Evolutionary conservation across 495 filamentous ascomycete genomes (phyloP).

Genomic region (Aspergillus olivimuriae): DNA sequence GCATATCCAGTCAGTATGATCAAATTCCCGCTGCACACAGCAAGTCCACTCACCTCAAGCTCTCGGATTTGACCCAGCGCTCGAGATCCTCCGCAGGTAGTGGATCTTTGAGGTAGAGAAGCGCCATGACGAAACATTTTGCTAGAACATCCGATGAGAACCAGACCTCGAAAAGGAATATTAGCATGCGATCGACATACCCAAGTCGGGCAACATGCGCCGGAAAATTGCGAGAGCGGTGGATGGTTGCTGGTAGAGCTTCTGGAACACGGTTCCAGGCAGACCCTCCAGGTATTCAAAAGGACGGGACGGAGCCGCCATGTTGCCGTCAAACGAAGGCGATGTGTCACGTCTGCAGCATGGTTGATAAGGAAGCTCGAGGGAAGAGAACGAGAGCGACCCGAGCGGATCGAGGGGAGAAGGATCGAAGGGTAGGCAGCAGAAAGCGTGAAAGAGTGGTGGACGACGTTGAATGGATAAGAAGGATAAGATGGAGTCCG

Average conservation of each 20-base stretch:
- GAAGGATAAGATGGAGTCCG: conserved; percentile 20
- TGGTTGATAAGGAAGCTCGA: conserved; percentile 11
- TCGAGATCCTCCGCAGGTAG: conserved; percentile 72
- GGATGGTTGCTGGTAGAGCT: conserved; percentile 92
- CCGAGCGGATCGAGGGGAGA: background rate
- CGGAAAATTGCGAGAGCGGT: conserved; percentile 93
- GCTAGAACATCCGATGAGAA: conserved; percentile 49
- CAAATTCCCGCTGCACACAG: conserved; percentile 3
- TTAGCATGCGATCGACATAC: conserved; percentile 45
- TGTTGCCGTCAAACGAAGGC: conserved; percentile 35
- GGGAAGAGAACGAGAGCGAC: background rate
- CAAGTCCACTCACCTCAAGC: conserved; percentile 47
- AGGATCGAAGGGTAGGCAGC: background rate
- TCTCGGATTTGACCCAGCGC: conserved; percentile 70
- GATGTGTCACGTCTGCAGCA: conserved; percentile 32
- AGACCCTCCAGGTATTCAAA: conserved; percentile 88
- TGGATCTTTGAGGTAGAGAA: conserved; percentile 79
- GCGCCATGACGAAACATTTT: conserved; percentile 90
- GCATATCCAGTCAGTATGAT: too few species aligned
- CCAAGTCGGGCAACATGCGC: conserved; percentile 89
- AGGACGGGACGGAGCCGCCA: conserved; percentile 62
- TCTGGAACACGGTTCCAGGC: conserved; percentile 77
- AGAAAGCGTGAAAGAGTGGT: background rate
- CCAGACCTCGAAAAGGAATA: too few species aligned
- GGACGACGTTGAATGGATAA: conserved; percentile 9